Base-by-base conservation (phyloP, 1,139 yeast genomes). In the Chernovozyma aurita region DNA sequence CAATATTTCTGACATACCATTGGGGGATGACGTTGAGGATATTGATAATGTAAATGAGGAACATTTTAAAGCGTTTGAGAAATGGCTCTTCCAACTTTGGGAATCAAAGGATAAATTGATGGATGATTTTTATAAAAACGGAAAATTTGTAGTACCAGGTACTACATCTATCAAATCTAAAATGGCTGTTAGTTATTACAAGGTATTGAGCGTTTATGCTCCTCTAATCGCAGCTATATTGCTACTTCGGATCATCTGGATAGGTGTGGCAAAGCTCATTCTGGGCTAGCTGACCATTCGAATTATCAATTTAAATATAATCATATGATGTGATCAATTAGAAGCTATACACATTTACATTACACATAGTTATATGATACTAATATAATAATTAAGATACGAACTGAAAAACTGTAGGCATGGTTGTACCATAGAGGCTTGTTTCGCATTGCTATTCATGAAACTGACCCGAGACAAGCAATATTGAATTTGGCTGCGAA, bases 81-180 rank as follows among this genome's bases (percentile, higher is more conserved):
- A 70, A 22, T 92, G 98, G 98, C 59, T 92, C 33, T 71, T 69
- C 43, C 61, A 71, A 2, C 61, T 77, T n/a, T 92, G 97, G 97
- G 55, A 65, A 31, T 82, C 78, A 44, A 92, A 92, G 57, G 97
- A 92, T 57, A 59, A 57, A 32, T 56, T 82, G 39, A 66, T 92
- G 77, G 78, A 73, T 12, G 53, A 59, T 25, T 85, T 76, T 50
- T 81, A 78, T 50, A 53, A 62, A 22, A 61, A 67, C 3, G 95
- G 95, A 3, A 52, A 63, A 3, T 82, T 85, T 46, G 47, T 48
- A 3, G 41, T 44, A 2, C 40, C 41, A n/a, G 33, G 40, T 18
- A 40, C 43, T 11, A 44, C 47, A 30, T 49, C 60, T 2, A 57
- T 63, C 14, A 47, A 45, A n/a, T 66, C 63, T 3, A 55, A 57